These are phyloP conservation scores for Rhytidhysteron rufulum DNA, from an alignment of 2,329 filamentous ascomycete genomes.

Conservation along the genomic window DNA sequence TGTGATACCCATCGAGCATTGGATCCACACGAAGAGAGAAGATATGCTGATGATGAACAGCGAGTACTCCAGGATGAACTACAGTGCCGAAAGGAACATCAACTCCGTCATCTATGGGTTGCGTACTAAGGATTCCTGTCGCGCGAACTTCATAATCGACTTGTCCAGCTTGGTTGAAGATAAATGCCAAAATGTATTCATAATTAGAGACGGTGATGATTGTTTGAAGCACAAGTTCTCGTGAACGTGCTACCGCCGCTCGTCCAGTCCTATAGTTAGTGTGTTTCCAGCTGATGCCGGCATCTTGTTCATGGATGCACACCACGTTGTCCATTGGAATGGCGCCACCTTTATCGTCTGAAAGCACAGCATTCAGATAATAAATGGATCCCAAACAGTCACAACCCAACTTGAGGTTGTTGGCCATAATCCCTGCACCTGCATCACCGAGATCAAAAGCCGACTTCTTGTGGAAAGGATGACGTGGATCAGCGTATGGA, in stretches of 20 bases:
- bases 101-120: conserved; percentile 63
- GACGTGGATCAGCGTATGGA: conserved; percentile 60
- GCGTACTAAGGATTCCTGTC: conserved; percentile 64
- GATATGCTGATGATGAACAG: conserved; percentile 71
- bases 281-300: conserved; percentile 67
- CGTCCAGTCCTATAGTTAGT: conserved; percentile 66
- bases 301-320: conserved; percentile 69
- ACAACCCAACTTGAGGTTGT: conserved; percentile 66
- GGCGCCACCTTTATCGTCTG: conserved; percentile 57
- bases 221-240: conserved; percentile 64
- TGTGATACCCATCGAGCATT: conserved; percentile 43
- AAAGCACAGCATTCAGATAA: conserved; percentile 59
- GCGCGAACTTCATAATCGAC: conserved; percentile 65
- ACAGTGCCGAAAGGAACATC: conserved; percentile 65
- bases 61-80: conserved; percentile 66
- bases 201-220: conserved; percentile 72
- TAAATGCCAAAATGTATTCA: conserved; percentile 69
- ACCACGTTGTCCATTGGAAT: conserved; percentile 62
- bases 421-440: conserved; percentile 63
- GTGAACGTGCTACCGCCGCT: conserved; percentile 59
- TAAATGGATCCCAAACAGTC: conserved; percentile 69
- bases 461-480: conserved; percentile 66
- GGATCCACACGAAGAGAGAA: conserved; percentile 55
- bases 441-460: conserved; percentile 69
- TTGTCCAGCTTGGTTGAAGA: conserved; percentile 68